These are phyloP conservation scores for Aureobasidium mangrovei DNA, from an alignment of 2,329 filamentous ascomycete genomes.

Conservation along the genomic window DNA sequence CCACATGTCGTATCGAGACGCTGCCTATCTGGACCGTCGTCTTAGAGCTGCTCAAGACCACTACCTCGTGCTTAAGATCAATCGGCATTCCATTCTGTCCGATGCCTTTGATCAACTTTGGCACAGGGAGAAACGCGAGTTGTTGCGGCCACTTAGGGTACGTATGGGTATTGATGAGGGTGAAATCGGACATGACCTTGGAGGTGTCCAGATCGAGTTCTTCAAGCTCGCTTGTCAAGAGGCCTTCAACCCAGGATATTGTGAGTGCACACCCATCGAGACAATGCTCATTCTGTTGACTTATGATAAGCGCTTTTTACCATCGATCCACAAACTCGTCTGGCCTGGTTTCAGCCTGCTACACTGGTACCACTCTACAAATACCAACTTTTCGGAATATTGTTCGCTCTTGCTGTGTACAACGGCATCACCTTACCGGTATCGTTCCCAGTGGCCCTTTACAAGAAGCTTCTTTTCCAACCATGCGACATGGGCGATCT, in stretches of 20 bases:
- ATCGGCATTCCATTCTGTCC: slow-evolving; percentile 32
- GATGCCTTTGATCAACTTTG: slow-evolving; percentile 73
- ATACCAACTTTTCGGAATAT: slow-evolving; percentile 76
- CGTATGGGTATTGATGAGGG: slow-evolving; percentile 68
- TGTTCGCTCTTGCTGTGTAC: slow-evolving; percentile 85
- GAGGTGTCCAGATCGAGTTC: slow-evolving; percentile 93
- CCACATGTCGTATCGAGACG: slow-evolving; percentile 3
- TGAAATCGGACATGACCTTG: slow-evolving; percentile 86
- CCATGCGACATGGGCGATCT: slow-evolving; percentile 64
- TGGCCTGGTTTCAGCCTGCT: slow-evolving; percentile 81
- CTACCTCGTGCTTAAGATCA: slow-evolving; percentile 38
- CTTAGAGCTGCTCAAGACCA: slow-evolving; percentile 30
- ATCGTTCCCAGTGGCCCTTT: slow-evolving; percentile 78
- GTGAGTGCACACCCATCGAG: slow-evolving; percentile 31
- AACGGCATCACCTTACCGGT: slow-evolving; percentile 88
- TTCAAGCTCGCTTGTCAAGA: slow-evolving; percentile 78
- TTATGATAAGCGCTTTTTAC: slow-evolving; percentile 57
- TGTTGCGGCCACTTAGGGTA: slow-evolving; percentile 80
- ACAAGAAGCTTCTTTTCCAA: slow-evolving; percentile 64
- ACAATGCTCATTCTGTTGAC: slow-evolving; percentile 7
- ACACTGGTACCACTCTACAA: slow-evolving; percentile 80
- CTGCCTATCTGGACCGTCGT: slow-evolving; percentile 22
- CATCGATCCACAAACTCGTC: slow-evolving; percentile 63
- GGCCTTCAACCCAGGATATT: slow-evolving; percentile 68
- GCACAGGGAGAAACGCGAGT: slow-evolving; percentile 71